Evolutionary conservation across 225 moss, liverwort and hornwort species (phyloP).

Genomic region (Ulota crispa): DNA sequence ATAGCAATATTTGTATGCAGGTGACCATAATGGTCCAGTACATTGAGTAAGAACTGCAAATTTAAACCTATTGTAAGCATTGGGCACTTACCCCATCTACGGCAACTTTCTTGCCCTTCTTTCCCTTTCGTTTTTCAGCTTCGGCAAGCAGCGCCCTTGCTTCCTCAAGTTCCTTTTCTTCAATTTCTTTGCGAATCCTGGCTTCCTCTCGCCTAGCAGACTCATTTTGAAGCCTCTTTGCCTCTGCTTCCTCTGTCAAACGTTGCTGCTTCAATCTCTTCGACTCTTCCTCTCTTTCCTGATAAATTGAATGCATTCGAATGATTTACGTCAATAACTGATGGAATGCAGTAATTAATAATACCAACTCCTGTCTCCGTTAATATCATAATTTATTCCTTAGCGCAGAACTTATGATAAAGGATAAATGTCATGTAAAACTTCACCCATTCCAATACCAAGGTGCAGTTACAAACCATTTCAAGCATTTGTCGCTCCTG

Average conservation of each 20-base stretch:
- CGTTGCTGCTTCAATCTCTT: conserved; percentile 93
- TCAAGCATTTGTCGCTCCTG: conserved; percentile 96
- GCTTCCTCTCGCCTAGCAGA: conserved; percentile 91
- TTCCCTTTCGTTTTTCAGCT: conserved; percentile 84
- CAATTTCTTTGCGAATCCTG: conserved; percentile 82
- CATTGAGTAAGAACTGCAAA: neutral
- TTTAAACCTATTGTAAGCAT: neutral
- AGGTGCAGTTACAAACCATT: conserved; percentile 47
- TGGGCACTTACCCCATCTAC: conserved; percentile 66
- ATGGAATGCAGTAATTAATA: neutral
- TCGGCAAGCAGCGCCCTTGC: conserved; percentile 75
- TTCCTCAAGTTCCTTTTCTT: conserved; percentile 89
- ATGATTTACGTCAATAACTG: neutral
- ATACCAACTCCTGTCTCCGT: neutral
- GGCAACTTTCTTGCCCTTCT: conserved; percentile 64
- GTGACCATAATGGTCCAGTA: neutral
- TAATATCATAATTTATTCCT: neutral
- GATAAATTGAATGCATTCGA: neutral
- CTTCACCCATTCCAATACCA: neutral
- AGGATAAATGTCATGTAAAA: neutral
- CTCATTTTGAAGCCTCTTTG: conserved; percentile 81
- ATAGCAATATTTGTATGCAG: neutral
- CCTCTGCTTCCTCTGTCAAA: conserved; percentile 87
- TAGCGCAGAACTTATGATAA: neutral
- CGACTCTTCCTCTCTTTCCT: conserved; percentile 88